Evolutionary conservation across 2,329 filamentous ascomycete genomes (phyloP).

Genomic region (Acrocalymma vagum): DNA sequence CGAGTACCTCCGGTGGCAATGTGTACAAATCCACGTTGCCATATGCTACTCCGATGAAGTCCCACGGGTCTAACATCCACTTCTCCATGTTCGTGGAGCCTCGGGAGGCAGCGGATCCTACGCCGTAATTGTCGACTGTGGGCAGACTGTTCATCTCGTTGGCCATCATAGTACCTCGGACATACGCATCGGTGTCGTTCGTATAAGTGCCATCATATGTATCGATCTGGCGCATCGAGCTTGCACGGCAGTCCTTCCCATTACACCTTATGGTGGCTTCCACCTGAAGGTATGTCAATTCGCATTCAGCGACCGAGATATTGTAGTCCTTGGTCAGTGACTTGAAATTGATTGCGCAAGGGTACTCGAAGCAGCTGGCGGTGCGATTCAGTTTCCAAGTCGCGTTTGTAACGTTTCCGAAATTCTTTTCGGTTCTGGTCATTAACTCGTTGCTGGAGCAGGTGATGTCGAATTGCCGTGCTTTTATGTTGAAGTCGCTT

Average conservation of each 20-base stretch:
- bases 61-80: constrained; percentile 28
- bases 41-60: constrained; percentile 28
- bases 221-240: constrained; percentile 29
- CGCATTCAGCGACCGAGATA: constrained; percentile 27
- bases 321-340: constrained; percentile 18
- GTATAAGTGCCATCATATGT: constrained; percentile 23
- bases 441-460: constrained; percentile 27
- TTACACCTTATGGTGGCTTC: constrained; percentile 32
- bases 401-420: constrained; percentile 14
- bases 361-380: constrained; percentile 21
- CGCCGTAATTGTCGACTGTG: constrained; percentile 24
- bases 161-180: constrained; percentile 8
- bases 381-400: constrained; percentile 27
- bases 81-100: constrained; percentile 35
- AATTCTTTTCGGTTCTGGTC: constrained; percentile 4
- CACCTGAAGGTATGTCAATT: constrained; percentile 22
- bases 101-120: constrained; percentile 7
- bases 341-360: constrained; percentile 26
- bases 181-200: constrained; percentile 10
- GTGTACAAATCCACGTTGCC: constrained; percentile 27
- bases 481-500: constrained; percentile 30
- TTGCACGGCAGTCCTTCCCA: constrained; percentile 20
- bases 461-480: constrained; percentile 35
- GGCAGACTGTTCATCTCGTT: constrained; percentile 23
- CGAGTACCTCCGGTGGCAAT: constrained; percentile 23